Conservation (phyloP, 2,329 filamentous ascomycete species). For the Pestalotiopsis sp. region DNA sequence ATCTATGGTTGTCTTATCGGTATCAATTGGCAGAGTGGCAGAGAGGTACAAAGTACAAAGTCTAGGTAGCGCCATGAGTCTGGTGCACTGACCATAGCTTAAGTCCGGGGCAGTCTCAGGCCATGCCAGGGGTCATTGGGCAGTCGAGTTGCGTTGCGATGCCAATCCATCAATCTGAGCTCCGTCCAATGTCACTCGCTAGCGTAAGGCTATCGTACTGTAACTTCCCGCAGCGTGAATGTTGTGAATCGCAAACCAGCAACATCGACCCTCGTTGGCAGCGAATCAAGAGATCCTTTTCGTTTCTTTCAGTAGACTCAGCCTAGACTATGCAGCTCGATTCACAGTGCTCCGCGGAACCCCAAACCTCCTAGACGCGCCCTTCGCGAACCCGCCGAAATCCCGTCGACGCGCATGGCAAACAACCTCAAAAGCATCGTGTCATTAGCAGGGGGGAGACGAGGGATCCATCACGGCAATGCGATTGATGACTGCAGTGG, state of each 20-base stretch:
- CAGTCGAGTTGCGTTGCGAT: not conserved
- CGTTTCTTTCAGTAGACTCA: not conserved
- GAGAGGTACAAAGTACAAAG: not conserved
- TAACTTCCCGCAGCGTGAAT: not conserved
- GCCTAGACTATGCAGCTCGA: not conserved
- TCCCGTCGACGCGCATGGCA: slow-evolving; percentile 11
- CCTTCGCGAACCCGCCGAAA: not conserved
- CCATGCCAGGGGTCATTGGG: not conserved
- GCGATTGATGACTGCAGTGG: not conserved
- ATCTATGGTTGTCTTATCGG: not conserved
- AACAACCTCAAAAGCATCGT: not conserved
- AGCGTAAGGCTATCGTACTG: slow-evolving; percentile 19
- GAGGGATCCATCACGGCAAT: slow-evolving; percentile 1
- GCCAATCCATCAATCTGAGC: slow-evolving; percentile 2
- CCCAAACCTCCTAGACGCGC: not conserved
- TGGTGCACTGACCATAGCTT: slow-evolving; percentile 11
- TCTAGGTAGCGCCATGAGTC: not conserved
- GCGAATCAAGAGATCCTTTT: not conserved
- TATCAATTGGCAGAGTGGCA: not conserved
- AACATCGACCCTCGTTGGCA: not conserved
- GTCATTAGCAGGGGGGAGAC: slow-evolving; percentile 7
- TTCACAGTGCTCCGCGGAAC: not conserved
- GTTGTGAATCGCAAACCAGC: not conserved
- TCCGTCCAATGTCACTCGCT: slow-evolving; percentile 4
- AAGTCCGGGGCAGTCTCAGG: not conserved